Evolutionary conservation across 2,329 filamentous ascomycete species (phyloP), one percentile per base, ranked within the genome.

Genomic region (Talaromyces sp.): DNA sequence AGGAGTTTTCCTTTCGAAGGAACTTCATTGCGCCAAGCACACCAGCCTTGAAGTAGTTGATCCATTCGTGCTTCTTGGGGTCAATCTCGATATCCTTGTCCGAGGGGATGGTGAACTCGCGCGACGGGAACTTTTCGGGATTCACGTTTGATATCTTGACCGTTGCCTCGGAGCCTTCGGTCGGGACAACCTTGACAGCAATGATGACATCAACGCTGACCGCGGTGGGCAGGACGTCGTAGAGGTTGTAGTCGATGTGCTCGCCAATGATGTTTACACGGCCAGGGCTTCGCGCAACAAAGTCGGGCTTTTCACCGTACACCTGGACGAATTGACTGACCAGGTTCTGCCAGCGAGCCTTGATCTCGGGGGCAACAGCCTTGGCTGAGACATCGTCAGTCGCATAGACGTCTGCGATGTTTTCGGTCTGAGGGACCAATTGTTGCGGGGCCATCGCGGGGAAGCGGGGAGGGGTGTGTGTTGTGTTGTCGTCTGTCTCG

Each of bases 181-280:
- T 65, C 9, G 75, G 70, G 40, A 83, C 75, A 31, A 81, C 74
- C 31, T 83, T 82, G 61, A 97, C 90, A 58, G 94, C 95, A 71
- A 99, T 85, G 63, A 99, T 84, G 61, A 92, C 89, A 76, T 99
- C 95, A 65, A 92, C 90, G 5, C 90, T 92, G 67, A 98, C 92
- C 65, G 94, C 95, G 87, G 97, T 97, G 58, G 95, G 95, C 28
- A 99, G 83, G 63, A 97, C 93, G 68, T 95, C 89, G 81, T 98
- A 99, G 23, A 99, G 86, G 14, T 92, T 96, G 80, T 99, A 99
- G 81, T 99, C 95, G 71, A 99, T 96, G 80, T 99, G 95, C 83
- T 99, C 95, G 76, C 95, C 95, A 73, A 99, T 97, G 72, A 99
- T 95, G 80, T 98, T 98, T 67, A 99, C 95, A 67, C 95, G 87